Evolutionary conservation across 1,139 yeast genomes (phyloP).

Genomic region (Yamadazyma sp.): DNA sequence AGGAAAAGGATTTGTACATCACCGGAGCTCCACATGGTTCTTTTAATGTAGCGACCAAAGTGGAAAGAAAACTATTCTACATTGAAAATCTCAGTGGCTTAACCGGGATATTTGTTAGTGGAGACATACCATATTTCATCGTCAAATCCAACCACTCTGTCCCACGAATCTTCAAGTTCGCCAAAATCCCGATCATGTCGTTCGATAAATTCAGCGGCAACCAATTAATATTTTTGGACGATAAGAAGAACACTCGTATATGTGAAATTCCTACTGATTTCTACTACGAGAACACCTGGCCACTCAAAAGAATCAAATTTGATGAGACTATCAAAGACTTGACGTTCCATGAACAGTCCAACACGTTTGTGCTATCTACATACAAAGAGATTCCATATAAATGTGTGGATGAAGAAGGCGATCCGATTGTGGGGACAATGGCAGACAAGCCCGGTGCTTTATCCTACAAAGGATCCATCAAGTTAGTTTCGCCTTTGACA

Average conservation of each 20-base stretch:
- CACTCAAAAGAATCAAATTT: conserved; percentile 52
- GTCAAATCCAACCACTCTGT: conserved; percentile 62
- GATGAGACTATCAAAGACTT: conserved; percentile 70
- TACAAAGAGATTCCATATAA: conserved; percentile 59
- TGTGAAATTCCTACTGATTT: conserved; percentile 54
- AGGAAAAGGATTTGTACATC: conserved; percentile 46
- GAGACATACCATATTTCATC: conserved; percentile 69
- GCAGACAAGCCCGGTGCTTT: conserved; percentile 49
- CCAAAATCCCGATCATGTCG: conserved; percentile 63
- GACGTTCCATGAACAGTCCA: conserved; percentile 69
- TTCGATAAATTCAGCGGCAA: conserved; percentile 54
- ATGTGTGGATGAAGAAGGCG: conserved; percentile 76
- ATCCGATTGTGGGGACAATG: conserved; percentile 59
- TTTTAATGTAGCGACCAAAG: conserved; percentile 63
- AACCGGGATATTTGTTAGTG: conserved; percentile 70
- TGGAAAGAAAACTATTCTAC: conserved; percentile 68
- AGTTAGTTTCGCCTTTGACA: conserved; percentile 68
- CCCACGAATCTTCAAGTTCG: conserved; percentile 69
- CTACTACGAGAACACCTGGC: conserved; percentile 64
- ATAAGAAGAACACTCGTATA: conserved; percentile 69
- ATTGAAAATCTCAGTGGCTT: conserved; percentile 58
- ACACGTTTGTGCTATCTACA: conserved; percentile 67
- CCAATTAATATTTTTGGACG: conserved; percentile 75
- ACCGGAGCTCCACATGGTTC: conserved; percentile 83
- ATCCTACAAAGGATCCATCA: conserved; percentile 59